Conservation (phyloP, 1,139 yeast species). For the Blastobotrys aristatus region DNA sequence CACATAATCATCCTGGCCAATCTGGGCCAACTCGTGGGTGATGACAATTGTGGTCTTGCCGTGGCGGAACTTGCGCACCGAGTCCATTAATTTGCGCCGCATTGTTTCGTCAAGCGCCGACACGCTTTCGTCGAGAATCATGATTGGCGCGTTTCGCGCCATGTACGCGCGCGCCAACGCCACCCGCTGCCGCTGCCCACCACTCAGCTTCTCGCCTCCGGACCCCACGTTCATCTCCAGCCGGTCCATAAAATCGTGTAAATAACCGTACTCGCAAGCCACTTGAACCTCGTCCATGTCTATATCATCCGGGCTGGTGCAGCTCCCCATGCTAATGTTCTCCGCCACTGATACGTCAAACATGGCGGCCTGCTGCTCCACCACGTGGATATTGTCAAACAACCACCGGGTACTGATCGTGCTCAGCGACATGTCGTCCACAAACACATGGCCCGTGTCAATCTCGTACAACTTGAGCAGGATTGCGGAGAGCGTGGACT, state of each 20-base stretch:
- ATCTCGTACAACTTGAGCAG: conserved; percentile 54
- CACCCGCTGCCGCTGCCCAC: conserved; percentile 84
- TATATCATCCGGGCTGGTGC: conserved; percentile 18
- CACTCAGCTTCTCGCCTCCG: conserved; percentile 57
- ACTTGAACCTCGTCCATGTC: background rate
- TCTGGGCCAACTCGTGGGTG: conserved; percentile 68
- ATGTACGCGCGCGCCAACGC: conserved; percentile 78
- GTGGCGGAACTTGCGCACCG: conserved; percentile 55
- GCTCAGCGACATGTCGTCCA: conserved; percentile 51
- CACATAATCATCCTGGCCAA: conserved; percentile 51
- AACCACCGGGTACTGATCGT: conserved; percentile 50
- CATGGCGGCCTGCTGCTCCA: conserved; percentile 64
- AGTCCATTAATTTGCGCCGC: conserved; percentile 43
- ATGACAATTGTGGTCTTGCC: conserved; percentile 72
- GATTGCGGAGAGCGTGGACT: conserved; percentile 70
- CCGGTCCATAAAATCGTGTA: conserved; percentile 45
- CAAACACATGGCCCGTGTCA: conserved; percentile 44
- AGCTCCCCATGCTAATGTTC: conserved; percentile 49
- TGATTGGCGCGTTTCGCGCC: conserved; percentile 57
- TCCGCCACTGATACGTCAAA: conserved; percentile 60
- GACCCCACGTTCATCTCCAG: conserved; percentile 47
- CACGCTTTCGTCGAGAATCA: conserved; percentile 79
- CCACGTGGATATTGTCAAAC: conserved; percentile 57
- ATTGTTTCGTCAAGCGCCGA: conserved; percentile 66
- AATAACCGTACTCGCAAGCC: conserved; percentile 3